Base-by-base conservation (phyloP, 805 yeast genomes). In the Metschnikowia baotianmanensis region DNA sequence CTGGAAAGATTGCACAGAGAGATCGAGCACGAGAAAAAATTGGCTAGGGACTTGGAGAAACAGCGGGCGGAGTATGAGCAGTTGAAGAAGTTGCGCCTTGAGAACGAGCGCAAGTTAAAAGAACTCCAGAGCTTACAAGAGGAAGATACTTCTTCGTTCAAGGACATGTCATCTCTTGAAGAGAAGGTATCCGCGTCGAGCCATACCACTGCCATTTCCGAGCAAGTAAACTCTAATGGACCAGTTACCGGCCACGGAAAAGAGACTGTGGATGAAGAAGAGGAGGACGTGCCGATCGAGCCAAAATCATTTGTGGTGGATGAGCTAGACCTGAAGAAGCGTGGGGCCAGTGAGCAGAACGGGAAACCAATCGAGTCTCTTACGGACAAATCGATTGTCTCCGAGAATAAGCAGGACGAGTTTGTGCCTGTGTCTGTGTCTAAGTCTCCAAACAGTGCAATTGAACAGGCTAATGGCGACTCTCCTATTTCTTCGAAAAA, bases 11-110 rank as follows among this genome's bases (percentile, higher is more conserved):
- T 69, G 20, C 61, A 65, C 42, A 48, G 58, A 39, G 63, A 71
- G 48, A 57, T 71, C 16, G 67, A 60, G 33, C 51, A 64, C 41
- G 77, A 74, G 47, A 63, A 63, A 52, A 55, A 52, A 15, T 43
- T 62, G 39, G 70, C 71, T 18, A 59, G 58, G 30, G 61, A 66
- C 41, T 50, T 71, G 37, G 77, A 72, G 48, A 42, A 47, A 15
- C 61, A 63, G 43, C 63, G 67, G 26, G 48, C 60, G 22, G 70
- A 67, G 39, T 67, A 60, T 44, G 69, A 66, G 43, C 49, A 54
- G 23, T 57, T 68, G 47, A 61, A 59, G 40, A 31, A 44, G 38
- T 45, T 52, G 46, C 55, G 64, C 33, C 43, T 59, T 23, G 56
- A 55, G 29, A 58, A 62, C 37, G 69, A 65, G 42, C 41, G 53